Evolutionary conservation across 2,329 filamentous ascomycete species (phyloP), one percentile per base, ranked within the genome.

Genomic region (Cladophialophora psammophila): DNA sequence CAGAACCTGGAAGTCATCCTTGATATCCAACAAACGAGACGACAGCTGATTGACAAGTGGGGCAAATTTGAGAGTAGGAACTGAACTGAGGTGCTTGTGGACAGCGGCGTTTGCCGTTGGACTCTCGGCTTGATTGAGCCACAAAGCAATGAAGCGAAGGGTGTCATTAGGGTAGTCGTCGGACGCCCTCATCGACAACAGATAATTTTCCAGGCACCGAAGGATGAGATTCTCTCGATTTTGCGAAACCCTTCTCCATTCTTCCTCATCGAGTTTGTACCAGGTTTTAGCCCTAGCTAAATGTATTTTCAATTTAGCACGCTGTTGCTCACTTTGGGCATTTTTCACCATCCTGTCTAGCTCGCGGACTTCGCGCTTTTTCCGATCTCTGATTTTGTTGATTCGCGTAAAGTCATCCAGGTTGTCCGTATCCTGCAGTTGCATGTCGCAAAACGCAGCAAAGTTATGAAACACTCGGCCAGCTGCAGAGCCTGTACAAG

Each of bases 381-480:
- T 97, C 68, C 90, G 90, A 74, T 93, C 86, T 72, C 90, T 90
- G 36, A 98, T 83, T 72, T 88, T 92, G 75, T 91, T 87, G 50
- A 97, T 86, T 54, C 95, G 89, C 35, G 88, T 87, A 67, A 97
- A 87, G 74, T 99, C 95, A 76, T 96, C 93, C 1, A 94, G 81
- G 38, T 90, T 88, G 72, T 96, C 93, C 0, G 90, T 87, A 74
- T 94, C 94, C 74, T 97, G 91, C 9, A 99, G 83, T 76, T 99
- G 95, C 74, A 93, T 89, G 76, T 99, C 94, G 74, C 96, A 99
- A 76, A 99, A 99, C 60, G 89, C 87, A 32, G 96, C 95, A 77
- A 98, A 98, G 74, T 96, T 92, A 76, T 97, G 93, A 74, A 93
- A 97, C 0, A 98, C 95, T 71, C 92, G 86, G 0, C 94, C 93